Evolutionary conservation across 495 filamentous ascomycete species (phyloP).

Genomic region (Penicillium samsonianum): DNA sequence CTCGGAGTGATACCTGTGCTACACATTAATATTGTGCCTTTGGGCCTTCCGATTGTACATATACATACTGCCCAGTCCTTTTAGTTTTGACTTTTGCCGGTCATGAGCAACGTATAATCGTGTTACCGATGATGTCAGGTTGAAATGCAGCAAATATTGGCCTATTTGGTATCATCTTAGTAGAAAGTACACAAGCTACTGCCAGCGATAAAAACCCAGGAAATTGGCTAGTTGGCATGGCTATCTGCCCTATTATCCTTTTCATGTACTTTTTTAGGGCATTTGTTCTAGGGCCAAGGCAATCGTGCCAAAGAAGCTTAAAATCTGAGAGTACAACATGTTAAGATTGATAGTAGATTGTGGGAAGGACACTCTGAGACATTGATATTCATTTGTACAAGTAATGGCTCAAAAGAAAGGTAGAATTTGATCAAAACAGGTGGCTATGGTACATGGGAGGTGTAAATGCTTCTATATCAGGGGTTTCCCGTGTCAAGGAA

Average conservation of each 20-base stretch:
- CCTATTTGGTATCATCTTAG: background rate
- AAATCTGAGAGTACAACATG: background rate
- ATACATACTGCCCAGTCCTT: slow-evolving; percentile 9
- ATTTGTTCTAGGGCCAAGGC: background rate
- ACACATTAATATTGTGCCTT: slow-evolving; percentile 7
- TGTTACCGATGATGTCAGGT: background rate
- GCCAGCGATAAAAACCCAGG: background rate
- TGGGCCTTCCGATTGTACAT: slow-evolving; percentile 14
- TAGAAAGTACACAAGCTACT: background rate
- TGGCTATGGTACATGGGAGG: slow-evolving; percentile 29
- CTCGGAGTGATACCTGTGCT: slow-evolving; percentile 12
- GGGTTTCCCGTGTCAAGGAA: background rate
- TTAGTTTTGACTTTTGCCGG: background rate
- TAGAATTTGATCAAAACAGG: slow-evolving; percentile 10
- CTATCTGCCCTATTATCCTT: background rate
- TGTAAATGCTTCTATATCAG: slow-evolving; percentile 24
- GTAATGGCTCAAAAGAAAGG: slow-evolving; percentile 1
- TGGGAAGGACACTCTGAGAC: background rate
- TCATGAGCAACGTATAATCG: slow-evolving; percentile 3
- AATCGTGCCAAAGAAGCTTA: background rate
- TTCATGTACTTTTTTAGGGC: background rate
- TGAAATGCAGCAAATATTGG: background rate
- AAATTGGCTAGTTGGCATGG: background rate
- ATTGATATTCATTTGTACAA: slow-evolving; percentile 11
- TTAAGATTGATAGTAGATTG: background rate